Conservation (phyloP, 768 basidiomycete genomes). For the Hericium coralloides region DNA sequence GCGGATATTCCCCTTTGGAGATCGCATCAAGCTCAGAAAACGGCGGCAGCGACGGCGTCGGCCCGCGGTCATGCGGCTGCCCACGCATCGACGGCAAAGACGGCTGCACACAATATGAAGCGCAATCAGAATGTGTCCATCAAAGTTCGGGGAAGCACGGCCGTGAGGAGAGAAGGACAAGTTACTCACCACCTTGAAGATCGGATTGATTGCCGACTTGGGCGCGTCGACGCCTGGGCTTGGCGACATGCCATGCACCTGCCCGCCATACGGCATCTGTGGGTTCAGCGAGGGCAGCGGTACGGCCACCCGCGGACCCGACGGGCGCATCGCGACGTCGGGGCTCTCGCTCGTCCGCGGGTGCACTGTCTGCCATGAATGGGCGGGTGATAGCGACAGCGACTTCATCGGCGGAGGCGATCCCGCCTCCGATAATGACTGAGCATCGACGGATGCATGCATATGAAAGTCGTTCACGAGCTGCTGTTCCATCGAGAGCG, state of each 20-base stretch:
- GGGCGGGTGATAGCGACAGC: conserved; percentile 61
- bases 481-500: conserved; percentile 68
- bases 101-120: conserved; percentile 30
- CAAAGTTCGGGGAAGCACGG: background rate
- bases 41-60: conserved; percentile 53
- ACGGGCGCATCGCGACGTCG: conserved; percentile 10
- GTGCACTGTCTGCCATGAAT: conserved; percentile 21
- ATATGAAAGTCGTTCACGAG: conserved; percentile 67
- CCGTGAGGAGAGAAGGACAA: background rate
- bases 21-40: conserved; percentile 79
- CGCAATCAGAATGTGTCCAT: background rate
- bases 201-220: conserved; percentile 71
- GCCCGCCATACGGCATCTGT: conserved; percentile 29
- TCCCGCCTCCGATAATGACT: conserved; percentile 51
- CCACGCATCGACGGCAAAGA: conserved; percentile 38
- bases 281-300: conserved; percentile 15
- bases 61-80: conserved; percentile 14
- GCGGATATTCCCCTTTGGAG: conserved; percentile 55
- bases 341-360: conserved; percentile 15
- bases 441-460: conserved; percentile 58
- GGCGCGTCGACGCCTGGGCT: conserved; percentile 47
- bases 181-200: conserved; percentile 81
- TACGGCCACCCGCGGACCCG: conserved; percentile 16
- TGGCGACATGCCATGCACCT: conserved; percentile 46
- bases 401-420: conserved; percentile 74